These are phyloP conservation scores for Aspergillus hiratsukae DNA, from an alignment of 2,329 filamentous ascomycete species.

Conservation along the genomic window DNA sequence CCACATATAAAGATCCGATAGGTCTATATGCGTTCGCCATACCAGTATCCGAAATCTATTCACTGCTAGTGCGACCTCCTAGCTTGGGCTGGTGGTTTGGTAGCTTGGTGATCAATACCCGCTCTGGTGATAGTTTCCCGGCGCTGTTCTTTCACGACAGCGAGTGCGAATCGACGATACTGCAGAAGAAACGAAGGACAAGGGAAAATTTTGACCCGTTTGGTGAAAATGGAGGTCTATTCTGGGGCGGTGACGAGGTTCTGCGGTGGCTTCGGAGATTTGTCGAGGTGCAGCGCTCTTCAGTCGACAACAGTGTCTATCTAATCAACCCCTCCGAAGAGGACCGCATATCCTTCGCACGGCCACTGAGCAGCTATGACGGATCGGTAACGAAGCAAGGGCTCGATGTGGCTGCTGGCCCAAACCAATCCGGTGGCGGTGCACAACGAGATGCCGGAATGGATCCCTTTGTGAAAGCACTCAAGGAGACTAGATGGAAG, in stretches of 20 bases:
- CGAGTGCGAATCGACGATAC: conserved; percentile 91
- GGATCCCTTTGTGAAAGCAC: conserved; percentile 88
- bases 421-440: conserved; percentile 27
- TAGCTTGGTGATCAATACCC: conserved; percentile 86
- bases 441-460: conserved; percentile 63
- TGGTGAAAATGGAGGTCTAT: conserved; percentile 71
- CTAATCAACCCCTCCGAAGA: conserved; percentile 82
- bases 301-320: conserved; percentile 84
- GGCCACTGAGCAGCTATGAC: conserved; percentile 35
- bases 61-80: conserved; percentile 81
- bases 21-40: conserved; percentile 89
- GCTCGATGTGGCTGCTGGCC: conserved; percentile 31
- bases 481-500: conserved; percentile 95
- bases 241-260: conserved; percentile 97
- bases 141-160: conserved; percentile 96
- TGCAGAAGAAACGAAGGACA: conserved; percentile 83
- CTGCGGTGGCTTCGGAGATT: conserved; percentile 85
- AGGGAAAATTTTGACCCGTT: conserved; percentile 88
- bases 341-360: conserved; percentile 75
- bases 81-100: conserved; percentile 99
- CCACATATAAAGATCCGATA: conserved; percentile 63
- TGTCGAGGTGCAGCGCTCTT: conserved; percentile 74
- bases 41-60: conserved; percentile 85
- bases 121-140: conserved; percentile 87
- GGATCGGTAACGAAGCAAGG: conserved; percentile 33